Evolutionary conservation across 305 asterid genomes (phyloP).

Genomic region (Ruellia speciosa): DNA sequence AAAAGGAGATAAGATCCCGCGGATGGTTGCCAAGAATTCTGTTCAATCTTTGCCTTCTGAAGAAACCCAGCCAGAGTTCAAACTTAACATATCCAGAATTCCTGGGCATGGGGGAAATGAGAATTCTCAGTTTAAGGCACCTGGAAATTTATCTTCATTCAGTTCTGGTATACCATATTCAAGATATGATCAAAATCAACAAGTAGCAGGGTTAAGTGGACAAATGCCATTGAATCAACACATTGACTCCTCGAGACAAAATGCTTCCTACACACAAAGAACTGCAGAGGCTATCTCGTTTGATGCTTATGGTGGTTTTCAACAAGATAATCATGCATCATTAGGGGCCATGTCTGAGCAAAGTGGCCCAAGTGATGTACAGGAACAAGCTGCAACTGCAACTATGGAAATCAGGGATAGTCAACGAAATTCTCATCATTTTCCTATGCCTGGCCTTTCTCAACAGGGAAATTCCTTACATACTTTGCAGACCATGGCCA

Average conservation of each 20-base stretch:
- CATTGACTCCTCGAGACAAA: constrained; percentile 24
- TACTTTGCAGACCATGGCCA: constrained; percentile 31
- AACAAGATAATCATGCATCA: constrained; percentile 25
- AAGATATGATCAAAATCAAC: constrained; percentile 35
- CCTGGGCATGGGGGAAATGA: constrained; percentile 28
- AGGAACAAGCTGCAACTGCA: constrained; percentile 30
- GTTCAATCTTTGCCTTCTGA: constrained; percentile 35
- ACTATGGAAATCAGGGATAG: constrained; percentile 26
- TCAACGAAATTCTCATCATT: constrained; percentile 29
- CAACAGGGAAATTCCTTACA: constrained; percentile 31
- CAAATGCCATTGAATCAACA: constrained; percentile 28
- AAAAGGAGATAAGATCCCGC: constrained; percentile 36
- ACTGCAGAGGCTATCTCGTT: constrained; percentile 29
- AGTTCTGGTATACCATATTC: constrained; percentile 35
- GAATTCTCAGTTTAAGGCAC: constrained; percentile 25
- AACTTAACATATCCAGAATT: constrained; percentile 27
- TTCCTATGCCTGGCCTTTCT: constrained; percentile 28
- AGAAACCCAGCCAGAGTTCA: constrained; percentile 28
- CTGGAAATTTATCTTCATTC: constrained; percentile 33
- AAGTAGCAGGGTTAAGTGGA: constrained; percentile 34
- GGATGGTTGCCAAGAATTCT: constrained; percentile 26
- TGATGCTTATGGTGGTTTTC: constrained; percentile 28
- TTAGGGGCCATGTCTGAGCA: constrained; percentile 27
- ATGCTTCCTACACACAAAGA: constrained; percentile 26
- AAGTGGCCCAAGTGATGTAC: constrained; percentile 26